Evolutionary conservation across 106 monocot genomes (phyloP), one percentile per base, ranked within the genome.

Genomic region (Apostasia ramifera): DNA sequence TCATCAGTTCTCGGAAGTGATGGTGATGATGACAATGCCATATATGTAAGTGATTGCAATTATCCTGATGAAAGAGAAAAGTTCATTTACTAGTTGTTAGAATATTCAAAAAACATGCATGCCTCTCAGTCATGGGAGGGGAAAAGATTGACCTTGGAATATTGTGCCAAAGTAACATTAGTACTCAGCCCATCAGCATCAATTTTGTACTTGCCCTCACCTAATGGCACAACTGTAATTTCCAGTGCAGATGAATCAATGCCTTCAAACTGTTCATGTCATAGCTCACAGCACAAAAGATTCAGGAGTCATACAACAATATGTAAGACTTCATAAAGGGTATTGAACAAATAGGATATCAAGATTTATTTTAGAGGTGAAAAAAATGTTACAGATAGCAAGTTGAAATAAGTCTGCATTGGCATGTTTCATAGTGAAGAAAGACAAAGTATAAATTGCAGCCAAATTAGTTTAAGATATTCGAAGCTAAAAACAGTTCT

Each of bases 11-110:
- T 63, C 71, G 77, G 66, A 77, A 98, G 67, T 85, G 90, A 71
- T 83, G 87, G 76, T 90, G 85, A 71, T 90, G 83, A 65, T 85
- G 74, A 53, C 83, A 90, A 66, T 88, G 82, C 98, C 98, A 98
- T 51, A 98, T 60, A 65, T 98, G 83, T 70, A 98, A 81, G 57
- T 98, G 93, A 49, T 79, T 85, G 71, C 60, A 74, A 71, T 58
- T 63, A 62, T 85, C 98, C 98, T 98, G 82, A 55, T 62, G 49
- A 10, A 6, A 63, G 37, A 15, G 37, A 3, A 65, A 8, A 64
- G 47, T 8, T 48, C 50, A 50, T 50, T 50, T 8, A 50, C 4
- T 5, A 65, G 43, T 48, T 26, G 47, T 26, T 47, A 38, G 15
- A 65, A 65, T 48, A 45, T 65, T n/a, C 2, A 12, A 42, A 71